Evolutionary conservation across 805 yeast genomes (phyloP), one percentile per base, ranked within the genome.

Genomic region (Groenewaldozyma tartarivorans): DNA sequence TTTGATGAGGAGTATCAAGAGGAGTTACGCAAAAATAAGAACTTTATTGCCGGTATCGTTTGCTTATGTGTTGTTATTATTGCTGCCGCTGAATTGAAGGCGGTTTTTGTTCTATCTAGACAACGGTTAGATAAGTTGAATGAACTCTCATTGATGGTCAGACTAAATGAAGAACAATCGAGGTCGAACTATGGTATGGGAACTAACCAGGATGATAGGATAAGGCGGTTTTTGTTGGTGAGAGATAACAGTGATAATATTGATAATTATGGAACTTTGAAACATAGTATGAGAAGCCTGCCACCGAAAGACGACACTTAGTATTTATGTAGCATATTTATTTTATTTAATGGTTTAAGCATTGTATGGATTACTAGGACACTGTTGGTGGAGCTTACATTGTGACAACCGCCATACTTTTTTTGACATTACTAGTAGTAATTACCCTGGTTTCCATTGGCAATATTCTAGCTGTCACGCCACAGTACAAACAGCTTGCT

Each of bases 111-210:
- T 30, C 47, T 47, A 21, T 44, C 55, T 1, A 54, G 48, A 21
- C 37, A 46, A 22, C 49, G 49, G 7, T 37, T 48, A 3, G 51
- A 46, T 35, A 53, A 52, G n/a, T 53, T 54, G n/a, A 53, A 56
- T 27, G 54, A 64, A 54, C 33, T 62, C 67, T 19, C 72, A 64
- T 45, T 40, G 47, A 13, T 73, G 66, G 43, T 61, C 67, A 47
- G 50, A 9, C 30, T 49, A 34, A 41, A 51, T 6, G 58, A 60
- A 22, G 16, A 45, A 3, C 43, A 38, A 9, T 72, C 76, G 0
- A 67, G 68, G 41, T 48, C 60, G 15, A 77, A 77, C 52, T 75
- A 66, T 51, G 79, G 80, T 2, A 54, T 69, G 31, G 82, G 75
- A 22, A 58, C 52, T 4, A 64, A 68, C 17, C 69, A 71, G 46